Conservation (phyloP, 257 asterid species). For the Scutellaria baicalensis region DNA sequence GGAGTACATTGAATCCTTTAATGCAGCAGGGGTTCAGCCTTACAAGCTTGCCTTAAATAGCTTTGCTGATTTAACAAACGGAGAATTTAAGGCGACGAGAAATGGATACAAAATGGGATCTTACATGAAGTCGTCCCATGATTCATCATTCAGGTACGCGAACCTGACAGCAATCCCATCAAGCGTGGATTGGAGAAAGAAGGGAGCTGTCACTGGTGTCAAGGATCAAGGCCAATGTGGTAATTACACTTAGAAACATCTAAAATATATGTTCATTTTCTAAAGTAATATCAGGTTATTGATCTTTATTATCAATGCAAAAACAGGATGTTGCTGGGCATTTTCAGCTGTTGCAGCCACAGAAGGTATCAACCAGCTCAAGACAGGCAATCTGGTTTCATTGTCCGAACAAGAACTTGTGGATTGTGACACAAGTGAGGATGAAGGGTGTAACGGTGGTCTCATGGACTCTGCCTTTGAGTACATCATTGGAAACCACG, state of each 20-base stretch:
- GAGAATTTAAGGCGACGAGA: constrained; percentile 18
- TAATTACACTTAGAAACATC: not conserved
- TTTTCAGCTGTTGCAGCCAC: constrained; percentile 38
- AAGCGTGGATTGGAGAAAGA: constrained; percentile 25
- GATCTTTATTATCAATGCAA: not conserved
- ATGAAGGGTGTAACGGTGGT: constrained; percentile 35
- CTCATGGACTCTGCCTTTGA: constrained; percentile 19
- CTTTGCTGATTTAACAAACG: constrained; percentile 25
- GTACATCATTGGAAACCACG: constrained; percentile 22
- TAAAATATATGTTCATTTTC: too few relatives aligned
- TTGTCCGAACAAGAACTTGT: constrained; percentile 38
- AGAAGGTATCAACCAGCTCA: constrained; percentile 35
- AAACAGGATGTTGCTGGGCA: constrained; percentile 36
- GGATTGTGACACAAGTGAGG: constrained; percentile 28
- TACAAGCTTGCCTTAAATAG: constrained; percentile 25
- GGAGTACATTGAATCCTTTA: constrained; percentile 20
- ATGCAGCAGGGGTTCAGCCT: not conserved
- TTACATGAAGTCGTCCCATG: not conserved
- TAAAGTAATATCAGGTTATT: too few relatives aligned
- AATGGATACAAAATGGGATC: constrained; percentile 17
- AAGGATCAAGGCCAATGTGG: constrained; percentile 31
- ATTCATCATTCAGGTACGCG: constrained; percentile 15
- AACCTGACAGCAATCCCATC: constrained; percentile 22
- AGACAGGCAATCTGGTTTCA: constrained; percentile 26
- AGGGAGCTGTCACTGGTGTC: constrained; percentile 28